Conservation (phyloP, 1,284 basidiomycete species). For the Mrakiaceae sp. region DNA sequence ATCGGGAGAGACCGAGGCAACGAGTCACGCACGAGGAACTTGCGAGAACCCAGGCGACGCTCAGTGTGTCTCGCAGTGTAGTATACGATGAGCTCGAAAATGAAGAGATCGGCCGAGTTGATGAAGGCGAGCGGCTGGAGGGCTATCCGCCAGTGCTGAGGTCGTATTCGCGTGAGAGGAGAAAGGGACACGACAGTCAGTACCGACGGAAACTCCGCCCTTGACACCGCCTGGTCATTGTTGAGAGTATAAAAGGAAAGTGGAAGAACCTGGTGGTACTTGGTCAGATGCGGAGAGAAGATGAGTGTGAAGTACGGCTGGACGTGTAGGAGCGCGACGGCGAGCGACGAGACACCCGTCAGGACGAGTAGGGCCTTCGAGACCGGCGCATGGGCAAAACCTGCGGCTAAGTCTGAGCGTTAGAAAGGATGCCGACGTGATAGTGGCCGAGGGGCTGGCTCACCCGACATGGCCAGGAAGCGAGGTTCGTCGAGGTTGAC, state of each 20-base stretch:
- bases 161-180: no score
- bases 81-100: not conserved
- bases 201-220: no score
- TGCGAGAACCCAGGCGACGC: not conserved
- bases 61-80: not conserved
- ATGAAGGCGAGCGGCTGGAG: not conserved
- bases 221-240: no score
- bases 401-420: not conserved
- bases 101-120: slow-evolving; percentile 2
- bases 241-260: no score
- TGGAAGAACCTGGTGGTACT: not conserved
- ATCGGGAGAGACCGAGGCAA: not conserved
- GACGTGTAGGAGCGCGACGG: not conserved
- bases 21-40: not conserved
- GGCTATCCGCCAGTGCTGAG: not conserved
- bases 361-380: slow-evolving; percentile 1
- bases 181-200: no score
- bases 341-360: not conserved
- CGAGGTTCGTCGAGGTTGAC: no score
- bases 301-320: slow-evolving; percentile 1
- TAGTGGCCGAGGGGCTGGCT: no score
- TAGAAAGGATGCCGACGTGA: no score
- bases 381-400: not conserved
- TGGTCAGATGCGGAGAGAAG: not conserved
- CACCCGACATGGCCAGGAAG: no score